Evolutionary conservation across 305 asterid species (phyloP).

Genomic region (Solanum hybrid): DNA sequence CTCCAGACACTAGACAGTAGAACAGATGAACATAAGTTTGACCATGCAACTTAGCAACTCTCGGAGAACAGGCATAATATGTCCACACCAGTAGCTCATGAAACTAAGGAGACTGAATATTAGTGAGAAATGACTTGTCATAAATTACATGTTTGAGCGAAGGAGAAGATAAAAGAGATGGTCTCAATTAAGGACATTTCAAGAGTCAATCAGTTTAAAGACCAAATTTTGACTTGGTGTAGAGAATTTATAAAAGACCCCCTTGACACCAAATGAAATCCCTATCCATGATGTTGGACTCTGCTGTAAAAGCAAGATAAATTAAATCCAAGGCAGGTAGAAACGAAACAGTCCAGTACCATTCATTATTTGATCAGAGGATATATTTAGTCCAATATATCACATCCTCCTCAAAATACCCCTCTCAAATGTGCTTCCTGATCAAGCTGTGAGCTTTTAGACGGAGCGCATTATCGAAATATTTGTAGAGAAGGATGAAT

Average conservation of each 20-base stretch:
- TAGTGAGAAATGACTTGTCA: background rate
- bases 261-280: background rate
- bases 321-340: background rate
- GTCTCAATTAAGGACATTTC: background rate
- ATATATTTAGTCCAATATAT: background rate
- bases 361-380: background rate
- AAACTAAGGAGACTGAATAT: background rate
- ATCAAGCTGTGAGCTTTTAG: background rate
- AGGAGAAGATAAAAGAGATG: background rate
- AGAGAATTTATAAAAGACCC: background rate
- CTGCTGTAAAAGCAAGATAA: background rate
- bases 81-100: background rate
- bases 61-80: background rate
- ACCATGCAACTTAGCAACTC: background rate
- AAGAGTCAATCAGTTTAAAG: background rate
- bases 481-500: background rate
- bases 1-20: background rate
- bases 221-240: background rate
- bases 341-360: background rate
- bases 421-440: background rate
- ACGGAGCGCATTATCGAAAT: background rate
- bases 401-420: background rate
- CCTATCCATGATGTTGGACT: background rate
- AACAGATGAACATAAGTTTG: background rate
- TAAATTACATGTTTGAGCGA: background rate